Evolutionary conservation across 176 grass and related monocot genomes (phyloP).

Genomic region (Avena insularis): DNA sequence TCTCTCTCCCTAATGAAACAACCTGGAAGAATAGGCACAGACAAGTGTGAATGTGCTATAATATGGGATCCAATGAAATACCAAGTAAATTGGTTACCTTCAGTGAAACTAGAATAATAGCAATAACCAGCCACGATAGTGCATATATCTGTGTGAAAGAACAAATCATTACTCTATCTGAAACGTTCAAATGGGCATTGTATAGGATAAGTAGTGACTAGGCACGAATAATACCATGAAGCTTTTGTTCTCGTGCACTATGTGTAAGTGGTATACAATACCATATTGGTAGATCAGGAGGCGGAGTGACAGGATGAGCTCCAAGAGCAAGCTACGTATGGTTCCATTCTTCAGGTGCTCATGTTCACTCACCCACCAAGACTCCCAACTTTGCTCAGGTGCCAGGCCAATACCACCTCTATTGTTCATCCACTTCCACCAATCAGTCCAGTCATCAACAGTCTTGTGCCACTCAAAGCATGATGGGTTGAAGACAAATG

Average conservation of each 20-base stretch:
- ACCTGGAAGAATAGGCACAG: slow-evolving; percentile 42
- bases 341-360: slow-evolving; percentile 63
- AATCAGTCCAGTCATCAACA: slow-evolving; percentile 74
- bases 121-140: slow-evolving; percentile 75
- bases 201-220: slow-evolving; percentile 25
- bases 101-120: slow-evolving; percentile 50
- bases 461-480: slow-evolving; percentile 87
- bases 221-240: slow-evolving; percentile 53
- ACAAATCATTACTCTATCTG: slow-evolving; percentile 28
- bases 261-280: slow-evolving; percentile 76
- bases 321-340: slow-evolving; percentile 63
- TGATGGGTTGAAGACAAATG: slow-evolving; percentile 81
- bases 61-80: slow-evolving; percentile 11
- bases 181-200: not conserved
- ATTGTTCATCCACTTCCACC: slow-evolving; percentile 75
- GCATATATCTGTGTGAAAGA: slow-evolving; percentile 60
- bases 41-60: slow-evolving; percentile 9
- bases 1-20: slow-evolving; percentile 65
- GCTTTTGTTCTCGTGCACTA: slow-evolving; percentile 57
- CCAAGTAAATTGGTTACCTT: slow-evolving; percentile 53
- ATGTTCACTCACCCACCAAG: slow-evolving; percentile 78
- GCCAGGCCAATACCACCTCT: slow-evolving; percentile 71
- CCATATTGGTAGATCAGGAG: slow-evolving; percentile 81
- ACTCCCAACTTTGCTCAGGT: slow-evolving; percentile 74
- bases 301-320: slow-evolving; percentile 62